Conservation (phyloP, 306 rosid species). For the Vicia villosa region DNA sequence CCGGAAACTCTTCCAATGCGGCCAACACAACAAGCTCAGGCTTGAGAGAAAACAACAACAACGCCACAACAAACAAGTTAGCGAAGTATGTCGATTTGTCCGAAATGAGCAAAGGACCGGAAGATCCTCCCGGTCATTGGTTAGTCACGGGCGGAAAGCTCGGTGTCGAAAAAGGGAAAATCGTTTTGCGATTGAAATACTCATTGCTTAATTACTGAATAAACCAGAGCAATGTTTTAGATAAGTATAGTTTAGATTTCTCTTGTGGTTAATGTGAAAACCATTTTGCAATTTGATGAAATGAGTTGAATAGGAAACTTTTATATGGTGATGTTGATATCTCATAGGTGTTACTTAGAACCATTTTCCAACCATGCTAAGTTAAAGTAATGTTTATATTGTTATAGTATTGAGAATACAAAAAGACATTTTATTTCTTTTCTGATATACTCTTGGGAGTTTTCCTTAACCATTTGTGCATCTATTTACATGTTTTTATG, state of each 20-base stretch:
- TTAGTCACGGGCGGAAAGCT: constrained; percentile 86
- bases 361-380: constrained; percentile 13
- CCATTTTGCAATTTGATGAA: constrained; percentile 42
- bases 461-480: neutral
- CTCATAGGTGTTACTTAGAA: constrained; percentile 33
- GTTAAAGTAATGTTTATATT: constrained; percentile 31
- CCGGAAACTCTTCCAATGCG: constrained; percentile 31
- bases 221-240: constrained; percentile 34
- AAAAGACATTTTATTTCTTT: neutral
- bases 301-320: constrained; percentile 41
- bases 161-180: constrained; percentile 79
- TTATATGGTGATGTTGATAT: constrained; percentile 31
- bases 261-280: constrained; percentile 27
- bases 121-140: constrained; percentile 87
- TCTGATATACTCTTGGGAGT: neutral
- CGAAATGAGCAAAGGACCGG: constrained; percentile 74
- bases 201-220: constrained; percentile 74
- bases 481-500: no score
- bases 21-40: constrained; percentile 47
- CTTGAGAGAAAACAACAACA: constrained; percentile 47
- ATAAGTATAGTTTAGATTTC: constrained; percentile 29
- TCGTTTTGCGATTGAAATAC: constrained; percentile 72
- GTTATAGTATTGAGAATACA: constrained; percentile 32
- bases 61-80: constrained; percentile 48
- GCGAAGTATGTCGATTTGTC: constrained; percentile 57